Evolutionary conservation across 371 early-diverging fungal genomes (phyloP).

Genomic region (Saksenaea vasiformis): DNA sequence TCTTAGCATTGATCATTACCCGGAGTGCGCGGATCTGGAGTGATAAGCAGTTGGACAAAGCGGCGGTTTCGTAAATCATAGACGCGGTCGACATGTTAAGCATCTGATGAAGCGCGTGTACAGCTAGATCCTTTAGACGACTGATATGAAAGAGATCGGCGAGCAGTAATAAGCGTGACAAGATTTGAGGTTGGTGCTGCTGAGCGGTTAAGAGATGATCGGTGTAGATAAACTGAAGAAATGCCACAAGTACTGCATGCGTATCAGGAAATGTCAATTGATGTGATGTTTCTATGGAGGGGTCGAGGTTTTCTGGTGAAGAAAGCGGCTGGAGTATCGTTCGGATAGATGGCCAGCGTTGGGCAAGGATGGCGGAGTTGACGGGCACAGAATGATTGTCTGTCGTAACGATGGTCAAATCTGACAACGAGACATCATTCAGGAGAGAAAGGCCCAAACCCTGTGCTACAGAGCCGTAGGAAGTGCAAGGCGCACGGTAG

Average conservation of each 20-base stretch:
- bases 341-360: conserved; percentile 64
- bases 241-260: conserved; percentile 55
- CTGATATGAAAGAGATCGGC: conserved; percentile 57
- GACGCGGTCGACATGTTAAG: conserved; percentile 62
- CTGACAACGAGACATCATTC: conserved; percentile 55
- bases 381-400: conserved; percentile 58
- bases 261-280: conserved; percentile 54
- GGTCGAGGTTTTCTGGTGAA: conserved; percentile 10
- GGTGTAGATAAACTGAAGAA: conserved; percentile 69
- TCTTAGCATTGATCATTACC: conserved; percentile 48
- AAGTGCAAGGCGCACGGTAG: conserved; percentile 41
- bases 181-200: conserved; percentile 51
- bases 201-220: conserved; percentile 62
- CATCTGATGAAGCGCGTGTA: conserved; percentile 57
- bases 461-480: conserved; percentile 36
- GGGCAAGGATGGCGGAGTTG: conserved; percentile 65
- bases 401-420: conserved; percentile 53
- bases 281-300: conserved; percentile 12
- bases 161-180: conserved; percentile 59
- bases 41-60: conserved; percentile 48
- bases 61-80: conserved; percentile 57
- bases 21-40: conserved; percentile 58
- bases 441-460: conserved; percentile 62
- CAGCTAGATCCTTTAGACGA: conserved; percentile 54
- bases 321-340: conserved; percentile 20